Base-by-base conservation (phyloP, 225 moss, liverwort and hornwort genomes). In the Takakia lepidozioides region DNA sequence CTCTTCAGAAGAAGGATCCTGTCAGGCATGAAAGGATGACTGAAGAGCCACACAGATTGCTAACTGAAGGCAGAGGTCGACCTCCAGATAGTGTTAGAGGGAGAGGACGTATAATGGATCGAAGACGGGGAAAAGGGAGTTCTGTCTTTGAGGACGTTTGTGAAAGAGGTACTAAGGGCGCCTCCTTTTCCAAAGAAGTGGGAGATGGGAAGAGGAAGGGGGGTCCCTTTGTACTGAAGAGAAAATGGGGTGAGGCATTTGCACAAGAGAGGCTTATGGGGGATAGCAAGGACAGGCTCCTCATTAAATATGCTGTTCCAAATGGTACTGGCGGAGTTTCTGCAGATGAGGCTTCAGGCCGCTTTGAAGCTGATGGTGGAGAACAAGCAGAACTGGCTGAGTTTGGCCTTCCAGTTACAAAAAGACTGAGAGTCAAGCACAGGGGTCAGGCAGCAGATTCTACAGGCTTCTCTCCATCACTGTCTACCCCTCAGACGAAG, bases 221-320 rank as follows among this genome's bases (percentile, higher is more conserved):
- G 8, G 38, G 18, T 26, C 64, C 61, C 62, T 64, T 68, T 28
- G 72, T 58, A 48, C 51, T 72, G 37, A 77, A 77, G 58, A 57
- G 72, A 25, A 62, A 43, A 51, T 32, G 77, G 77, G 65, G 58
- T 23, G 72, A 65, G 25, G 37, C 61, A 57, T 32, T 16, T 27
- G 25, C 19, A 36, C 61, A 56, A 55, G 47, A 43, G 38, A 58
- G 64, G 29, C 46, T 54, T 49, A 57, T 41, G 10, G 45, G 15
- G 37, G 64, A 60, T 8, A 8, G 2, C 20, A 54, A 55, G 42
- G 64, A 68, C 53, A 49, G 28, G 38, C n/a, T 16, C 41, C 30
- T 19, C 34, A 20, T 24, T 8, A 46, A 38, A 37, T 30, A 30
- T 55, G 32, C 18, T 44, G 23, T 53, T 34, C 28, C 17, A 42